Evolutionary conservation across 441 rosid species (phyloP), one percentile per base, ranked within the genome.

Genomic region (Croton laevigatus): DNA sequence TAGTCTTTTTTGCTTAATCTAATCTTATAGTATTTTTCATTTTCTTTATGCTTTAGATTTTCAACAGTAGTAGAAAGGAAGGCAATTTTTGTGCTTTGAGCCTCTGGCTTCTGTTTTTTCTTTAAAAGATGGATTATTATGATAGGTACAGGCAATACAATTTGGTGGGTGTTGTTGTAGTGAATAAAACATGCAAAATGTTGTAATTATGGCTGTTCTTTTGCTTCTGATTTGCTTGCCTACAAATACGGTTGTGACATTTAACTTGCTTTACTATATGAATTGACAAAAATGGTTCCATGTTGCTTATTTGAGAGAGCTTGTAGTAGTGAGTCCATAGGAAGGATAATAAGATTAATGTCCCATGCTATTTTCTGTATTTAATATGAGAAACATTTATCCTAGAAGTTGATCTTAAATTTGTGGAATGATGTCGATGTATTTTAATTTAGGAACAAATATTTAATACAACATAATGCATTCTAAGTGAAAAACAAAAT

Each of bases 11-110:
- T 62, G 8, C 11, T 7, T 54, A 22, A 23, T 12, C 4, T 61
- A 66, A 49, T 65, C 5, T 61, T 51, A 38, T 72, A 65, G 52
- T 63, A 12, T 2, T 68, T 52, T 75, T 65, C 64, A 23, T 48
- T n/a, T n/a, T 8, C 66, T 53, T 61, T 58, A 44, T 34, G 9
- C 44, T 40, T 9, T 6, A 40, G 44, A 27, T 27, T 27, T 27
- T 27, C 32, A 27, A 27, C 32, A 1, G 32, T 27, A 2, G 32
- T 27, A 1, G 32, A 2, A 27, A 27, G 32, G 32, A 27, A 27
- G 32, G 32, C 32, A 27, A 2, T 27, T 1, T 27, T 2, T 27
- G 32, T 27, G 32, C 32, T 27, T 2, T 27, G 32, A 27, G 32
- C 32, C 2, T 27, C 32, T 27, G 32, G 32, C 32, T 27, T 27